A percentile compares a stretch with the other conserved stretches of the same genome.
These are phyloP conservation scores for Podila minutissima DNA, from an alignment of 192 early-diverging fungal genomes.

Conservation along the genomic window DNA sequence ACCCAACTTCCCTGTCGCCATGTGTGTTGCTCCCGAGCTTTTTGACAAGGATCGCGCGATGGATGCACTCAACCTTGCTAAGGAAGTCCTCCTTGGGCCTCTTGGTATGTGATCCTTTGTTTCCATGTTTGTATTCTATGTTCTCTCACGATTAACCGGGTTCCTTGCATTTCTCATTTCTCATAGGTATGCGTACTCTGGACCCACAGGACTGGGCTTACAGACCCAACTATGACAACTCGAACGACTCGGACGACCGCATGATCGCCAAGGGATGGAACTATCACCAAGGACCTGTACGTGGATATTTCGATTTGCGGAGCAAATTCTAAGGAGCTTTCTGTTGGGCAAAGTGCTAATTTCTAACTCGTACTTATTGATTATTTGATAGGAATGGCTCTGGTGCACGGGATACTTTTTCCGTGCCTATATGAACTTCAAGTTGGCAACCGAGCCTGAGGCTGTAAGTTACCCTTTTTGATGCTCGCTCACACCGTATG, in stretches of 20 bases:
- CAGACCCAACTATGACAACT: slow-evolving; percentile 93
- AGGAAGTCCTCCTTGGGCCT: slow-evolving; percentile 79
- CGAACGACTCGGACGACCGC: slow-evolving; percentile 85
- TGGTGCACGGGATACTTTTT: slow-evolving; percentile 93
- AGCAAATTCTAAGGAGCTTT: not conserved
- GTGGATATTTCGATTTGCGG: not conserved
- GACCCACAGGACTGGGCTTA: slow-evolving; percentile 96
- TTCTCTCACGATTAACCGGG: not conserved
- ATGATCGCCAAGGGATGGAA: slow-evolving; percentile 96
- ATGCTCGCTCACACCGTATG: no score
- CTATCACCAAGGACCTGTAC: slow-evolving; percentile 94
- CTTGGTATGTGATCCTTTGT: slow-evolving; percentile 43
- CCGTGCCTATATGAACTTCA: slow-evolving; percentile 82
- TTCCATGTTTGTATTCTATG: not conserved
- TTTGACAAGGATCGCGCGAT: slow-evolving; percentile 85
- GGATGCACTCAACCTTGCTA: slow-evolving; percentile 72
- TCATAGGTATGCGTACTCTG: slow-evolving; percentile 88
- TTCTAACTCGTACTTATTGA: not conserved
- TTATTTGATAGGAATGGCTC: slow-evolving; percentile 88
- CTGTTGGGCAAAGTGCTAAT: not conserved
- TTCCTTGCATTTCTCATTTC: not conserved
- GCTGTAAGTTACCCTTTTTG: slow-evolving; percentile 16
- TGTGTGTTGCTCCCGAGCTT: slow-evolving; percentile 95
- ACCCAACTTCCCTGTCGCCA: slow-evolving; percentile 91
- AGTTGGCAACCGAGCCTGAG: slow-evolving; percentile 26